Base-by-base conservation (phyloP, 129 eudicot species). In the Solidago caesia region DNA sequence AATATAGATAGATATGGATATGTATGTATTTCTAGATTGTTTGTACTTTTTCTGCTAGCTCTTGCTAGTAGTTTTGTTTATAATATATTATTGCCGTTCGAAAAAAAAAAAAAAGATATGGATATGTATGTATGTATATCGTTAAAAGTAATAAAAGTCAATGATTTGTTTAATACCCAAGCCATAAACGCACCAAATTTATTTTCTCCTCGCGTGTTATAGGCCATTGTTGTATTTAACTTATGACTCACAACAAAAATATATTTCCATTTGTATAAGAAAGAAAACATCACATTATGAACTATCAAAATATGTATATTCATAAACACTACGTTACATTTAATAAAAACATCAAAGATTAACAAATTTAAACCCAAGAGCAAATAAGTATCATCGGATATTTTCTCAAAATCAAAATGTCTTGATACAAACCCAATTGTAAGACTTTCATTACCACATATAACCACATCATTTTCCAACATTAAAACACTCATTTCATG, bases 401-500 rank as follows among this genome's bases (percentile, higher is more conserved):
- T 39, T 21, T 77, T 47, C 9, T 59, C 75, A 69, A 64, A 78
- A 26, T 64, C 77, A 71, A 78, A 6, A 71, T 71, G 53, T 52
- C 29, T 64, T 71, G 67, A 79, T 71, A n/a, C 72, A 71, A 79
- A 52, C 59, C 26, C 72, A 64, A 6, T 46, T 61, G 47, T 63
- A 14, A 78, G 77, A 60, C 64, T 70, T 62, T 49, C 51, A 47
- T 77, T 48, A 57, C 64, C 65, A 51, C 67, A 12, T 62, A 25
- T 33, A 42, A 77, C 81, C 44, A 0, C 42, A 71, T 64, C 21
- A 78, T 71, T 16, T 79, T 64, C 73, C 73, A 71, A 53, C 67
- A 53, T 25, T 21, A 70, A 63, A 10, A 44, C 15, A 43, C 53
- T 62, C 10, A n/a, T 63, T 6, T 48, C 78, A n/a, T 43, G 2